Evolutionary conservation across 2,329 filamentous ascomycete genomes (phyloP), one percentile per base, ranked within the genome.

Genomic region (Penicillium sp.): DNA sequence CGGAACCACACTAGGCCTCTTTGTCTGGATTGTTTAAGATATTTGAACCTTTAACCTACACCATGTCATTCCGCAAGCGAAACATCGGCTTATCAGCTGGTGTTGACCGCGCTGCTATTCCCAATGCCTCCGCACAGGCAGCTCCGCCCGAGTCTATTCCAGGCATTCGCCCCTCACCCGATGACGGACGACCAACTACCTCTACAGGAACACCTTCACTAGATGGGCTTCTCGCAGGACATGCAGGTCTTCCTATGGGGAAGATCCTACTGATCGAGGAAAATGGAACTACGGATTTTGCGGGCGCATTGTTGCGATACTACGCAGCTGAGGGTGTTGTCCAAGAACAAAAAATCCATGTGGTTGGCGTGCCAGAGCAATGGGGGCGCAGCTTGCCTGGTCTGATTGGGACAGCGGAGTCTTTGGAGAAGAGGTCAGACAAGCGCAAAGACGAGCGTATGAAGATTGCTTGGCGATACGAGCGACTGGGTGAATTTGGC

Each of bases 401-500:
- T 0, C 73, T 96, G 33, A 82, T 83, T 47, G 76, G 81, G 62
- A 76, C 80, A 50, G 73, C 80, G 33, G 77, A 81, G 65, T 66
- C 70, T 45, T 71, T 81, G 31, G 75, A 78, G 44, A 77, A 75
- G 55, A 59, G 62, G 49, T 67, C 70, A 10, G 72, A 69, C 43
- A 69, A 68, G 67, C 68, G 72, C 73, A 77, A 72, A 63, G 81
- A 82, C 14, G 90, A 93, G 61, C 93, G 88, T 75, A 98, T 99
- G 95, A 98, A 96, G 79, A 99, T 99, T 79, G 95, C 95, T 3
- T 99, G 95, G 95, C 85, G 95, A 73, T 99, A 99, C 77, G 93
- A 98, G 75, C 85, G 87, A 33, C 76, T 98, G 53, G 89, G 90
- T 16, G 88, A 89, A 63, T 88, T 87, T 66, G 86, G 86, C 43